These are phyloP conservation scores for Aspergillus neotritici DNA, from an alignment of 2,329 filamentous ascomycete genomes.

Conservation along the genomic window DNA sequence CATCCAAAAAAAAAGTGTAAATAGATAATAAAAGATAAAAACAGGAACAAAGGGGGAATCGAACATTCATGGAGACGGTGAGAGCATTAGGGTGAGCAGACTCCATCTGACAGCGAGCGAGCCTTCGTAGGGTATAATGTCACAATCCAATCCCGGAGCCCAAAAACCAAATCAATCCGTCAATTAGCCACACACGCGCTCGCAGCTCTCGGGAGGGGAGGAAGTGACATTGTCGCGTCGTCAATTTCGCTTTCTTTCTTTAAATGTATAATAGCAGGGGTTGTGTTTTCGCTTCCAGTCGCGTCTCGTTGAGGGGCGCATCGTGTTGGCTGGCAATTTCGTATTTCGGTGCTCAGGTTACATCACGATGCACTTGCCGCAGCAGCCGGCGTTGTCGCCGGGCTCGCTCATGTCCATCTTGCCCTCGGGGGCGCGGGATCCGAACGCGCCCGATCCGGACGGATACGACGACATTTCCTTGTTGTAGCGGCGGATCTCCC, in stretches of 20 bases:
- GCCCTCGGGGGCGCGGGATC: slow-evolving; percentile 53
- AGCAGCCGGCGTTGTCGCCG: slow-evolving; percentile 61
- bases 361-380: slow-evolving; percentile 83
- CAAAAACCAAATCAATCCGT: background rate
- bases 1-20: slow-evolving; percentile 13
- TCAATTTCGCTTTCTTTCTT: slow-evolving; percentile 15
- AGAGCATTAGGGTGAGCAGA: slow-evolving; percentile 29
- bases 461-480: slow-evolving; percentile 92
- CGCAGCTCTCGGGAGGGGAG: too few relatives aligned
- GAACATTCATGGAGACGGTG: slow-evolving; percentile 38
- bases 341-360: slow-evolving; percentile 19
- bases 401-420: slow-evolving; percentile 70
- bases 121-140: slow-evolving; percentile 20
- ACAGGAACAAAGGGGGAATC: slow-evolving; percentile 36
- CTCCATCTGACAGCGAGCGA: slow-evolving; percentile 24
- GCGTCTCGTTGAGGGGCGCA: slow-evolving; percentile 14
- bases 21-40: slow-evolving; percentile 17
- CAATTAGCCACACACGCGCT: slow-evolving; percentile 14
- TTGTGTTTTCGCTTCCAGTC: slow-evolving; percentile 17
- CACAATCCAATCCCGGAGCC: slow-evolving; percentile 15
- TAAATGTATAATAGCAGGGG: slow-evolving; percentile 6
- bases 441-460: slow-evolving; percentile 59
- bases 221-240: slow-evolving; percentile 9
- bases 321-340: slow-evolving; percentile 15
- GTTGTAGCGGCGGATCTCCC: slow-evolving; percentile 97